Percentiles rank a stretch among this genome's conserved stretches.
Evolutionary conservation across 176 grass and related monocot species (phyloP).

Genomic region (Aegilops sharonensis): DNA sequence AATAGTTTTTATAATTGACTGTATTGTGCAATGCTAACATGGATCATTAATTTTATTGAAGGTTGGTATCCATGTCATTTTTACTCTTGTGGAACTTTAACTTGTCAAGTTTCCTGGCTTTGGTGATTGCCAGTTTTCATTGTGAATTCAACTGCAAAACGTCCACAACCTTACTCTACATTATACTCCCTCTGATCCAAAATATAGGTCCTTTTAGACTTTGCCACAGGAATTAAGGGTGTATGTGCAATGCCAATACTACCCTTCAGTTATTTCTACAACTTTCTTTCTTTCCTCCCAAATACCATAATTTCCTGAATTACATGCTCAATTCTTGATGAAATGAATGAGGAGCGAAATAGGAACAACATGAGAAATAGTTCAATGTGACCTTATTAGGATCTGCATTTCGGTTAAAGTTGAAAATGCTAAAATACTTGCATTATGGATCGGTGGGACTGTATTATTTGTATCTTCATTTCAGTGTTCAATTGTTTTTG

Average conservation of each 20-base stretch:
- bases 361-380: neutral
- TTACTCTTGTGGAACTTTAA: conserved; percentile 38
- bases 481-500: neutral
- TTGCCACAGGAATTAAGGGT: neutral
- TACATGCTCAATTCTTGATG: neutral
- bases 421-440: neutral
- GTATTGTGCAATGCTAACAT: conserved; percentile 21
- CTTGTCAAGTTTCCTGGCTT: conserved; percentile 30
- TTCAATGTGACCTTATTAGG: neutral
- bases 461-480: neutral
- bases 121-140: conserved; percentile 23
- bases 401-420: neutral
- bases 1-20: neutral
- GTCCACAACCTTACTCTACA: neutral
- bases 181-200: neutral
- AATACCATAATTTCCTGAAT: neutral
- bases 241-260: neutral
- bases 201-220: neutral
- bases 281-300: neutral
- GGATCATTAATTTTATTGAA: conserved; percentile 36
- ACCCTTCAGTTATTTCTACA: neutral
- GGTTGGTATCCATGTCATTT: conserved; percentile 35
- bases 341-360: neutral
- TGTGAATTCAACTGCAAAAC: conserved; percentile 15
- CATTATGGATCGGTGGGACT: neutral